These are phyloP conservation scores for Sideroxylon spinosum DNA, from an alignment of 179 eudicot genomes.

Conservation along the genomic window DNA sequence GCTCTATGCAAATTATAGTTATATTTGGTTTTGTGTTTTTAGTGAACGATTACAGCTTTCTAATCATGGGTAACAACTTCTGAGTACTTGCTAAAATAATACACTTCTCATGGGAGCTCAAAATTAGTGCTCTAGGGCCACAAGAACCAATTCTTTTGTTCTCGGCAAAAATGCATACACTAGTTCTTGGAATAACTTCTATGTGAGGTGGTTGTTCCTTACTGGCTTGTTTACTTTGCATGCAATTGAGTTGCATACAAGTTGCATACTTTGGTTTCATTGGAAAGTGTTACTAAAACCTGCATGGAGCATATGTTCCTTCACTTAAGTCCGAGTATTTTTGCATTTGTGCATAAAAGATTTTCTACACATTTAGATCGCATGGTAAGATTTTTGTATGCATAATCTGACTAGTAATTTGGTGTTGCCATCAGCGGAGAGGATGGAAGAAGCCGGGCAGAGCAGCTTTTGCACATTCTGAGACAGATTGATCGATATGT, in stretches of 20 bases:
- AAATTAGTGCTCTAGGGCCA: background rate
- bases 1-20: background rate
- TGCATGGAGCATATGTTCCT: no score
- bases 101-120: background rate
- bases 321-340: no score
- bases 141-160: background rate
- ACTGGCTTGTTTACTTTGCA: background rate
- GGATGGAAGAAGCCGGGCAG: slow-evolving; percentile 95
- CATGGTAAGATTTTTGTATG: no score
- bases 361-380: no score
- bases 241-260: background rate
- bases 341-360: no score
- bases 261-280: background rate
- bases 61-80: background rate
- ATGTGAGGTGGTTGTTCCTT: background rate
- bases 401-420: slow-evolving; percentile 18
- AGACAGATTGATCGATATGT: slow-evolving; percentile 85
- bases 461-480: slow-evolving; percentile 83
- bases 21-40: background rate
- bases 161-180: background rate
- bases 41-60: background rate
- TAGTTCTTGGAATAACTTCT: background rate
- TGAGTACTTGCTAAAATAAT: background rate
- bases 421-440: slow-evolving; percentile 62
- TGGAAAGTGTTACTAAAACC: background rate